phyloP scores from a whole-genome alignment of 23 red algal species.

The Gracilaria domingensis region DNA sequence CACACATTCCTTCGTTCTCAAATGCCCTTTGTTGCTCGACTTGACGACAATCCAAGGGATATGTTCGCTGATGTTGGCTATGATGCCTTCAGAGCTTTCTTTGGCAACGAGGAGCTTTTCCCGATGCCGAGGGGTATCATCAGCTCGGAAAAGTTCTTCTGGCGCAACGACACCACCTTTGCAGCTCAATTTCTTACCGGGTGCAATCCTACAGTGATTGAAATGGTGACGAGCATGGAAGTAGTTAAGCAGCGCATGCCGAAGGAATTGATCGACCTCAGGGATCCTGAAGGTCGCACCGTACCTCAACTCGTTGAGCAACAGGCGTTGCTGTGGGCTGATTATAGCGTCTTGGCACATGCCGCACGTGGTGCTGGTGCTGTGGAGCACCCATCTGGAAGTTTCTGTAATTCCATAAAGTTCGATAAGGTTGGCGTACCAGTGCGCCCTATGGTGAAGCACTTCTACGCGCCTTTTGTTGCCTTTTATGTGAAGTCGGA shows the following conservation, averaged over 20 bases:
- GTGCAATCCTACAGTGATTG: slow-evolving; percentile 68
- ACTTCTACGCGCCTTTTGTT: slow-evolving; percentile 74
- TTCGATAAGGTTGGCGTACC: slow-evolving; percentile 43
- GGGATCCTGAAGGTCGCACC: slow-evolving; percentile 32
- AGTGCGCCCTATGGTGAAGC: slow-evolving; percentile 30
- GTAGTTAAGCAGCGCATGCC: slow-evolving; percentile 55
- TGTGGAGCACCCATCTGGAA: slow-evolving; percentile 26
- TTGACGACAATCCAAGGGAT: slow-evolving; percentile 21
- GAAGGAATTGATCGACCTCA: slow-evolving; percentile 27
- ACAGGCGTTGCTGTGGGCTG: slow-evolving; percentile 54
- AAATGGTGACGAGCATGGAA: slow-evolving; percentile 8
- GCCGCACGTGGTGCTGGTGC: slow-evolving; percentile 17
- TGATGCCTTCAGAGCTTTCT: slow-evolving; percentile 69
- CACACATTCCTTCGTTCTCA: slow-evolving; percentile 62
- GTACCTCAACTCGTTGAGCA: slow-evolving; percentile 28
- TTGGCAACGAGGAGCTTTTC: slow-evolving; percentile 57
- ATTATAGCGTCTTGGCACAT: slow-evolving; percentile 44
- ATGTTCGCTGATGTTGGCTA: slow-evolving; percentile 54
- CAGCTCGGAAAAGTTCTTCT: slow-evolving; percentile 24
- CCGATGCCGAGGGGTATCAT: slow-evolving; percentile 58
- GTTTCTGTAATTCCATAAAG: slow-evolving; percentile 39
- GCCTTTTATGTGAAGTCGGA: slow-evolving; percentile 62
- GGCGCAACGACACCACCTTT: slow-evolving; percentile 46
- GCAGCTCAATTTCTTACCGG: slow-evolving; percentile 59
- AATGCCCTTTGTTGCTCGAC: slow-evolving; percentile 55